Conservation (phyloP, 345 rosid genomes). For the Erodium maritimum region DNA sequence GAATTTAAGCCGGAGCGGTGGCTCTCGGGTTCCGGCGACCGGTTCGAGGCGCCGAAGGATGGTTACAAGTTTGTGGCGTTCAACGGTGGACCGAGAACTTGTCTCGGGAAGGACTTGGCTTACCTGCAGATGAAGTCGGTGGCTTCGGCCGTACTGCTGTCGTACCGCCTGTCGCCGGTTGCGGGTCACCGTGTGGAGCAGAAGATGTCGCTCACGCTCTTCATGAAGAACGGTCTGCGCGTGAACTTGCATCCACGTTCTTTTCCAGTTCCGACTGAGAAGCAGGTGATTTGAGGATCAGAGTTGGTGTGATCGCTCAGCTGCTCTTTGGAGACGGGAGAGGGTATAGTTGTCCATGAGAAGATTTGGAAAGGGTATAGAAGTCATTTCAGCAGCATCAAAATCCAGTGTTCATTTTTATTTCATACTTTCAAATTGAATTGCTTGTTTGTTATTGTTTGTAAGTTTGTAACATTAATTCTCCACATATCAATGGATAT, state of each 20-base stretch:
- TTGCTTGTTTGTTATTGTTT: not conserved
- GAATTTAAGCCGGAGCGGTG: slow-evolving; percentile 81
- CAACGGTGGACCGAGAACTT: slow-evolving; percentile 86
- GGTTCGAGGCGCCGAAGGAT: slow-evolving; percentile 61
- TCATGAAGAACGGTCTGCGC: slow-evolving; percentile 80
- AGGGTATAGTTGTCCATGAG: not conserved
- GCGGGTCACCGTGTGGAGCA: slow-evolving; percentile 82
- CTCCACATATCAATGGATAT: slow-evolving; percentile 1
- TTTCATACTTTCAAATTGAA: too few species aligned
- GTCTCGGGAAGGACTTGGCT: slow-evolving; percentile 88
- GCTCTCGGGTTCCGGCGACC: slow-evolving; percentile 44
- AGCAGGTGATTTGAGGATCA: not conserved
- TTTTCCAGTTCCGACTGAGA: slow-evolving; percentile 10
- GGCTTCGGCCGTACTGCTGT: slow-evolving; percentile 77
- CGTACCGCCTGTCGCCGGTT: slow-evolving; percentile 52
- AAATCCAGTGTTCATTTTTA: too few species aligned
- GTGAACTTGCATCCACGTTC: slow-evolving; percentile 64
- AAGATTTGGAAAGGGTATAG: slow-evolving; percentile 1
- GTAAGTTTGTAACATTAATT: too few species aligned
- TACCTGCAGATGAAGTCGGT: slow-evolving; percentile 88
- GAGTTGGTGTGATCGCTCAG: not conserved
- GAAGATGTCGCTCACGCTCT: slow-evolving; percentile 87
- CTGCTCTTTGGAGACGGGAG: not conserved
- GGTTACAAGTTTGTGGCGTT: slow-evolving; percentile 79
- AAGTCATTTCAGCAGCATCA: too few species aligned